phyloP scores from a whole-genome alignment of 2,329 filamentous ascomycete species.

The Chaetomium sp. region DNA sequence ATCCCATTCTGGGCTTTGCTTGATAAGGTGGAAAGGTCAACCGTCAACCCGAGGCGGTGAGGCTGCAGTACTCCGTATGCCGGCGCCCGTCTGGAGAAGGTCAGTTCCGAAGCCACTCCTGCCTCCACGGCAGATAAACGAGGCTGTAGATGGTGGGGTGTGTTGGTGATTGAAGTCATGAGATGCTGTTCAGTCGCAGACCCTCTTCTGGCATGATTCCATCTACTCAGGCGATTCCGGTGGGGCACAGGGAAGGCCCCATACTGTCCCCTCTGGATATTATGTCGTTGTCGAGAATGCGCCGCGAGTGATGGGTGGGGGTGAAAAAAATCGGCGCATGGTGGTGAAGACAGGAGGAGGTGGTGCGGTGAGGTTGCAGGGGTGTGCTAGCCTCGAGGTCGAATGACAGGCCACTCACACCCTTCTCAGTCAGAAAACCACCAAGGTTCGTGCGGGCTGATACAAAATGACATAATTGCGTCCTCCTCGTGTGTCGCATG shows the following conservation, averaged over 20 bases:
- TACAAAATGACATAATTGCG: constrained; percentile 31
- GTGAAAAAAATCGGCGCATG: constrained; percentile 1
- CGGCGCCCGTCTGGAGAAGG: not conserved
- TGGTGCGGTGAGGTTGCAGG: constrained; percentile 20
- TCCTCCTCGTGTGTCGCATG: constrained; percentile 9
- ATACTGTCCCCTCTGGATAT: not conserved
- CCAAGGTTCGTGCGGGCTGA: not conserved
- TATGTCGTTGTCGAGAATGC: not conserved
- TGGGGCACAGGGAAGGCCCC: not conserved
- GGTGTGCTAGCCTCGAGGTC: constrained; percentile 21
- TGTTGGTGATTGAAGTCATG: not conserved
- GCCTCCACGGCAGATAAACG: not conserved
- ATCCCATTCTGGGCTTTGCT: not conserved
- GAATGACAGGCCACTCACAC: constrained; percentile 20
- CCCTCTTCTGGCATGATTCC: not conserved
- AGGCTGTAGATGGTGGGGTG: constrained; percentile 5
- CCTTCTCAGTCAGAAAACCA: constrained; percentile 25
- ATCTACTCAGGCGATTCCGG: not conserved
- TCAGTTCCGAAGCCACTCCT: not conserved
- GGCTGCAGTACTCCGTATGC: constrained; percentile 15
- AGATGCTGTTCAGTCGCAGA: not conserved
- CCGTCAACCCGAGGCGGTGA: constrained; percentile 27
- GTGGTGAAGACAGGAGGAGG: constrained; percentile 11
- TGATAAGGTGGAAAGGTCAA: not conserved
- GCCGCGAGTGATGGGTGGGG: not conserved